Base-by-base conservation (phyloP, 495 filamentous ascomycete genomes). In the Glutinoglossum americanum region DNA sequence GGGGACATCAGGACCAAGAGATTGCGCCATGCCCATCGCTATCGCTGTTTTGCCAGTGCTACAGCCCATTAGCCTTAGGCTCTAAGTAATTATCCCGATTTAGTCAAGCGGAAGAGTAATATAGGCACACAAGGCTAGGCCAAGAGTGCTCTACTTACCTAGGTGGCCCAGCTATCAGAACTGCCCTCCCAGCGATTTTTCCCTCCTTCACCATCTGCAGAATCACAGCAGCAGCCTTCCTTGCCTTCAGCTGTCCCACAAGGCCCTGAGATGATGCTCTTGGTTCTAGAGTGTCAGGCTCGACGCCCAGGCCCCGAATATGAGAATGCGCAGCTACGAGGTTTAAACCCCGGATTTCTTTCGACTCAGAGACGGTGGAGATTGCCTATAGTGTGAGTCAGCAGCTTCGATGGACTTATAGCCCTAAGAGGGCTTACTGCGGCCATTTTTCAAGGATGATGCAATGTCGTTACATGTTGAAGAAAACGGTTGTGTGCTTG, bases 241-340 rank as follows among this genome's bases (percentile, higher is more conserved):
- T 83, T 44, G 92, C 93, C 69, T 90, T 90, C 64, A 94, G 82
- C 70, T 99, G 92, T 41, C 92, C 92, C 5, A 99, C 92, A 28
- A 99, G 79, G n/a, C 92, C 92, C 68, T 96, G 90, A 0, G 89
- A 94, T n/a, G 81, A 76, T 33, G 77, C 66, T 57, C 89, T 79
- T 32, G 89, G 90, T 64, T 94, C 88, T 59, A 97, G 75, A 8
- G 89, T 87, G 63, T 95, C 93, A 53, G 76, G 73, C 75, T 95
- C 89, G 59, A 99, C 90, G 54, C 92, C 92, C 19, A 99, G 78
- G 27, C 92, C 92, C 62, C 88, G 81, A 63, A 99, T 96, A 70
- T 99, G 93, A 51, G 92, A 96, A 74, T 99, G 92, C 58, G 92
- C 93, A 60, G 92, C 90, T 67, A 97, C 92, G 68, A 97, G 84